Base-by-base conservation (phyloP, 1,139 yeast genomes). In the Chernovozyma aurita region DNA sequence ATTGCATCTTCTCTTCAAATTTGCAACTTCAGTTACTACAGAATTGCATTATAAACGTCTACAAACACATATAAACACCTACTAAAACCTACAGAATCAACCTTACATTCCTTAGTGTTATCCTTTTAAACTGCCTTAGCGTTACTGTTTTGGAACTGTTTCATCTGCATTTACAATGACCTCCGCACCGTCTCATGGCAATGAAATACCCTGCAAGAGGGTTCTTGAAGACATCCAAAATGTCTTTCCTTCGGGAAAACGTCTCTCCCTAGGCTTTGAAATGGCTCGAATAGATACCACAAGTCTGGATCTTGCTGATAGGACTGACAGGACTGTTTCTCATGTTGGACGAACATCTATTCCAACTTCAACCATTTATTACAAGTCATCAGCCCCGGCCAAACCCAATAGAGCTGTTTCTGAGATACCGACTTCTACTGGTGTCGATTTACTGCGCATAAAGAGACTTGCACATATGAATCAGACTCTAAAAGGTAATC, bases 231-330 rank as follows among this genome's bases (percentile, higher is more conserved):
- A 51, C 9, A 42, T 48, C 18, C 26, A 37, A 30, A 42, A 42
- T 31, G 38, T 28, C 18, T 18, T 14, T 16, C 30, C 21, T 17
- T 5, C 8, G 25, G 28, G 15, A 15, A 32, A 34, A 22, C 29
- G 50, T 25, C 43, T 41, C 18, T 45, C 52, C 3, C 37, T 49
- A 16, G 52, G 47, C 3, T 46, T 49, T 29, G 52, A 45, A 24
- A 39, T 47, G 43, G 51, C 40, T 12, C 38, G 45, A 25, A 49
- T 50, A 21, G 44, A 37, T 9, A 11, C 32, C 13, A 30, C 38
- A 18, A 18, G 38, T 14, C 37, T 30, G 24, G 18, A 14, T 14
- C 17, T 15, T 18, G 18, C 5, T 18, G 30, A 13, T 6, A 20
- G 9, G 22, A 6, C 22, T 20, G 8, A 20, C 9, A 20, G 9